Base-by-base conservation (phyloP, 1,284 basidiomycete species). In the Ustilago sp. region DNA sequence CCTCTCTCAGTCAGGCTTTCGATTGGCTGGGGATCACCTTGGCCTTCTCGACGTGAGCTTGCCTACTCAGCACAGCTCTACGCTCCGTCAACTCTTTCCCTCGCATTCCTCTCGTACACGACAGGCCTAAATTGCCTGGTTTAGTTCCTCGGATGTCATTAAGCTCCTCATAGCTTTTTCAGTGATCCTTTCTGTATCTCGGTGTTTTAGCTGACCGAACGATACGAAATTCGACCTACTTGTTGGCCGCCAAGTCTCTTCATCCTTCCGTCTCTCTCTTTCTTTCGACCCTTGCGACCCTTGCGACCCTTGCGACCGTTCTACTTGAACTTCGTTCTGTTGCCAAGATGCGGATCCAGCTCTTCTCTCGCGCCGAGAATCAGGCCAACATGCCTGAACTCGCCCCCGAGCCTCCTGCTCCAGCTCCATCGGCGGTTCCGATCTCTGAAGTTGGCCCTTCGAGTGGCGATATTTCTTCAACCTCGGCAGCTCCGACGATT, bases 191-290 rank as follows among this genome's bases (percentile, higher is more conserved):
- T 15, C 31, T 61, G 61, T 68, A 68, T 73, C 64, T 65, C 67
- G 67, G 72, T 74, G 72, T 74, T 63, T 74, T 69, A 69, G 72
- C 72, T 74, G 72, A 74, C 67, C 72, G 72, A 74, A 68, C 51
- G 70, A 73, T 67, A 67, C 70, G 61, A 71, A 56, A 61, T 48
- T 7, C 62, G 52, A 60, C 53, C 41, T 32, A 9, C 12, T 17
- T 4, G 39, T 34, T 31, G 51, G 38, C 43, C 19, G 35, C 47
- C 52, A 13, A 47, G 59, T 62, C 56, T 66, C 53, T 54, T 6
- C 19, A 34, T 28, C 55, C 8, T 32, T 9, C 4, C 8, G 34
- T 13, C 31, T 41, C 45, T 48, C 47, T 15, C 38, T 5, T 38
- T 15, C 31, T 34, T 31, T 39, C 38, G 38, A 39, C 38, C 38